These are phyloP conservation scores for Gossypium australe DNA, from an alignment of 345 rosid species.

Conservation along the genomic window DNA sequence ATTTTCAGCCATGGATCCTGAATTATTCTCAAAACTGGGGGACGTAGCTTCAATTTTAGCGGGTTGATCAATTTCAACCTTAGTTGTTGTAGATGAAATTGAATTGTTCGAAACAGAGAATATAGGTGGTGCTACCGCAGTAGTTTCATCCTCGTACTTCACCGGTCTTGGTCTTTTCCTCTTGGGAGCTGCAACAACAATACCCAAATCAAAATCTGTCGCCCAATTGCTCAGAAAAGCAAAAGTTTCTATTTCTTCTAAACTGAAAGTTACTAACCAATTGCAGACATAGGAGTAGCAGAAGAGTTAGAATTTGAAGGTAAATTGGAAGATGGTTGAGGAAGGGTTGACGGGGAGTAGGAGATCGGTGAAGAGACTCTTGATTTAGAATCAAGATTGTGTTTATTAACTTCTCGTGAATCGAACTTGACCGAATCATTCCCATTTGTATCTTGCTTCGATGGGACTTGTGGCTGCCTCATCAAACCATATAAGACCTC, in stretches of 20 bases:
- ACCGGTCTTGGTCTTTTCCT: constrained; percentile 84
- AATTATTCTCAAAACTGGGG: constrained; percentile 36
- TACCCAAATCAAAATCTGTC: background rate
- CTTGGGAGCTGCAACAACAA: constrained; percentile 65
- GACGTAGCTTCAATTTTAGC: constrained; percentile 39
- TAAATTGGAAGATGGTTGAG: constrained; percentile 50
- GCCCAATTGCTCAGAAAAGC: background rate
- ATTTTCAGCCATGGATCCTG: constrained; percentile 37
- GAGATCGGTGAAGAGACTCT: constrained; percentile 90
- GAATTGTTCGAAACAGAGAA: constrained; percentile 27
- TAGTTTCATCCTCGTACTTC: constrained; percentile 72
- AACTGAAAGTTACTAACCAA: constrained; percentile 41
- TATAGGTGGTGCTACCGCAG: background rate
- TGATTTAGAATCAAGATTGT: constrained; percentile 59
- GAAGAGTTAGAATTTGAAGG: constrained; percentile 58
- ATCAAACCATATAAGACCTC: constrained; percentile 88
- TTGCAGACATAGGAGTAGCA: constrained; percentile 45
- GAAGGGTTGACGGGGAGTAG: constrained; percentile 38
- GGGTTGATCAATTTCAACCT: constrained; percentile 50
- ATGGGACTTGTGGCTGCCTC: constrained; percentile 72
- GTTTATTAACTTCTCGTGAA: constrained; percentile 34
- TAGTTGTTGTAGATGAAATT: constrained; percentile 40
- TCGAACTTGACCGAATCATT: constrained; percentile 38
- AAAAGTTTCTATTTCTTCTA: background rate
- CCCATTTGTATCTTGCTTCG: constrained; percentile 50